Base-by-base conservation (phyloP, 768 basidiomycete species). In the Leccinellum albellum region DNA sequence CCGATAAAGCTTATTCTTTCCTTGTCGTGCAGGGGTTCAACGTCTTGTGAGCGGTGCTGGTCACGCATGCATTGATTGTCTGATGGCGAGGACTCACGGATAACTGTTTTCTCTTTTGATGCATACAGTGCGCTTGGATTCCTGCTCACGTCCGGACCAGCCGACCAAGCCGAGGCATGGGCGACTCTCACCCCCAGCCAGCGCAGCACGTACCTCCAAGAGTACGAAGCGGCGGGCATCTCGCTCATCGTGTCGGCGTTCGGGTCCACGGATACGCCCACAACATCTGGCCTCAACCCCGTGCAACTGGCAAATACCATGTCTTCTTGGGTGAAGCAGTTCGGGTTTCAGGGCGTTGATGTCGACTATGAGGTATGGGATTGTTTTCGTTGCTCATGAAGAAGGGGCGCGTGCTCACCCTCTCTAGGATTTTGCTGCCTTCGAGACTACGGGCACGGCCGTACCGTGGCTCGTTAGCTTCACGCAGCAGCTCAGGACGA, bases 201-300 rank as follows among this genome's bases (percentile, higher is more conserved):
- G 31, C 75, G 80, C n/a, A 62, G 73, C 15, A 33, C 71, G 20
- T 73, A 79, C 61, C 72, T 80, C 58, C 61, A 76, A 1, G 72
- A 78, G 55, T 85, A 84, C 63, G 69, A 71, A 24, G 75, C 77
- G 1, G 81, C 81, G 13, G 82, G 82, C 10, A 82, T 83, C 66
- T 78, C 77, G 45, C 64, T 85, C 29, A 77, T 85, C 56, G 82
- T 84, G 4, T 80, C 80, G 46, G 74, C 73, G 6, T 83, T 84
- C 61, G 79, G 79, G 8, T 72, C 78, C 14, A 63, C 61, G 9
- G 61, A 63, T 46, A 65, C 69, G 4, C 79, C 79, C 17, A 51
- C 50, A 1, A 67, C 74, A 0, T 59, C 65, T 21, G 75, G 74
- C 31, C 66, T 62, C 3, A 75, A 80, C 55, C 33, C 50, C 4